phyloP scores from a whole-genome alignment of 129 eudicot species.

The Smallanthus sonchifolius region DNA sequence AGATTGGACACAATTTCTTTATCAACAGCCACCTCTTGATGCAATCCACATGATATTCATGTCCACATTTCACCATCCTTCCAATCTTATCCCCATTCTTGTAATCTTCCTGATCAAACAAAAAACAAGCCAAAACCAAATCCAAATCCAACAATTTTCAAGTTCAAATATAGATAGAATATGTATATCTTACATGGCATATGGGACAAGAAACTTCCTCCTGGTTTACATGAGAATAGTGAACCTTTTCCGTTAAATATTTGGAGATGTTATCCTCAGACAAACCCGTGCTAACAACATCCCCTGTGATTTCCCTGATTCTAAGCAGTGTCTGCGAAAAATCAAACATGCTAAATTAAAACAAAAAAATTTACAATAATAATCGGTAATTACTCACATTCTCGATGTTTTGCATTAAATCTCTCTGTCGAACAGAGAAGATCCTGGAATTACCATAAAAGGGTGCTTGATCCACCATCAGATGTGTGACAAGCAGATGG shows the following conservation, averaged over 20 bases:
- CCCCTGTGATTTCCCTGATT: slow-evolving; percentile 50
- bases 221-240: slow-evolving; percentile 5
- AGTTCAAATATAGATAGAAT: neutral
- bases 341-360: neutral
- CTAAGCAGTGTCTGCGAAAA: slow-evolving; percentile 47
- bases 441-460: slow-evolving; percentile 33
- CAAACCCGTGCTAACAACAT: slow-evolving; percentile 44
- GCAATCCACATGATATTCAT: slow-evolving; percentile 51
- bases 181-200: slow-evolving; percentile 42
- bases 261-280: slow-evolving; percentile 45
- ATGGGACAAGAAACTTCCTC: slow-evolving; percentile 45
- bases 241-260: slow-evolving; percentile 29
- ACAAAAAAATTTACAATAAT: neutral
- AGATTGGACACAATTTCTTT: slow-evolving; percentile 63
- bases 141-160: neutral
- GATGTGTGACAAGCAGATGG: too few species aligned
- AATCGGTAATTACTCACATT: slow-evolving; percentile 34
- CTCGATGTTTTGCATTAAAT: slow-evolving; percentile 56
- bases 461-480: slow-evolving; percentile 42
- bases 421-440: slow-evolving; percentile 45
- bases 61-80: slow-evolving; percentile 46
- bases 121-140: neutral
- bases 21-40: slow-evolving; percentile 49
- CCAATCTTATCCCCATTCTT: slow-evolving; percentile 37
- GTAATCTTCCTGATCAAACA: slow-evolving; percentile 42